A percentile compares a stretch with the other conserved stretches of the same genome.
Conservation (phyloP, 2,329 filamentous ascomycete species). For the Exophiala sp. region DNA sequence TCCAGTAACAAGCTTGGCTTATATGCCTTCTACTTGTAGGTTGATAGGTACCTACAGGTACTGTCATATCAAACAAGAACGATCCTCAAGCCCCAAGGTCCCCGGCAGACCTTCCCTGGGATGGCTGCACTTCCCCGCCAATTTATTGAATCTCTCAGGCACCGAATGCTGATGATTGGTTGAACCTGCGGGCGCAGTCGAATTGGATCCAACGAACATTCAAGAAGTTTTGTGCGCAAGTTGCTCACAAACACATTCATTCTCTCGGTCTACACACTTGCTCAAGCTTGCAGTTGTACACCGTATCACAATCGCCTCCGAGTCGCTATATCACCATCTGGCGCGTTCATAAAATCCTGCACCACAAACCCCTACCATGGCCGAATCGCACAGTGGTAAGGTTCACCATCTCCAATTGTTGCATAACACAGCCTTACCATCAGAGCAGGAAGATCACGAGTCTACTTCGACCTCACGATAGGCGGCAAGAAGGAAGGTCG, state of each 20-base stretch:
- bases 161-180: conserved; percentile 14
- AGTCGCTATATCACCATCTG: neutral
- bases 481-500: conserved; percentile 70
- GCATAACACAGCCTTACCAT: conserved; percentile 2
- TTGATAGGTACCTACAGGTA: no score
- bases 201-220: conserved; percentile 17
- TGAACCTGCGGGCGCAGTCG: conserved; percentile 2
- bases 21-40: no score
- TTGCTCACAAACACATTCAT: neutral
- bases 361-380: conserved; percentile 7
- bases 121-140: no score
- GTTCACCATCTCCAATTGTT: neutral
- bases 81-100: no score
- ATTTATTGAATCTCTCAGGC: conserved; percentile 9
- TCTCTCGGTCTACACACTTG: neutral
- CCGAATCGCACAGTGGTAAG: conserved; percentile 20
- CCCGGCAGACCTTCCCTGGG: no score
- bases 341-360: neutral
- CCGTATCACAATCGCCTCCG: neutral
- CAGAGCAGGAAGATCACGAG: conserved; percentile 63
- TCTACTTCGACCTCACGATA: conserved; percentile 91
- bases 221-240: conserved; percentile 22
- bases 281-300: neutral
- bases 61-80: no score
- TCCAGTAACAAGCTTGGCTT: no score